Percentiles rank a stretch among this genome's conserved stretches.
These are phyloP conservation scores for Coemansia sp. DNA, from an alignment of 192 early-diverging fungal species.

Conservation along the genomic window DNA sequence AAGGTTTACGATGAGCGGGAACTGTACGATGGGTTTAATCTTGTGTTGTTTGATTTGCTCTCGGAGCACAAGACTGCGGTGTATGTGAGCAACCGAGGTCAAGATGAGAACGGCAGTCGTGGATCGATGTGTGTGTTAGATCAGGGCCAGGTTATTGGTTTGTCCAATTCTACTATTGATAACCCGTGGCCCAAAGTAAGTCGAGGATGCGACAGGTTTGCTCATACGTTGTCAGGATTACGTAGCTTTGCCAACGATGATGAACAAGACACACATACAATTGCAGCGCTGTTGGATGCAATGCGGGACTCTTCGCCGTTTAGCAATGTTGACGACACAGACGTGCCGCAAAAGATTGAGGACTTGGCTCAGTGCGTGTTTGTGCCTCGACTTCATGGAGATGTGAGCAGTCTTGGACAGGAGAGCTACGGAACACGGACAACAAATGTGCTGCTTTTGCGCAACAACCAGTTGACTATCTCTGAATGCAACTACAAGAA, in stretches of 20 bases:
- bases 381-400: conserved; percentile 19
- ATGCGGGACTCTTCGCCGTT: conserved; percentile 23
- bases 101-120: neutral
- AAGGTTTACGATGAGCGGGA: conserved; percentile 21
- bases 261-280: conserved; percentile 6
- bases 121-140: conserved; percentile 1
- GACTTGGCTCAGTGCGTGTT: conserved; percentile 37
- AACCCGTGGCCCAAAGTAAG: conserved; percentile 41
- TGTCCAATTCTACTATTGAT: conserved; percentile 39
- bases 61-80: neutral
- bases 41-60: conserved; percentile 36
- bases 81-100: conserved; percentile 3
- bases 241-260: neutral
- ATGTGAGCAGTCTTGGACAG: neutral
- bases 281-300: conserved; percentile 8
- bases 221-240: neutral
- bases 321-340: neutral
- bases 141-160: conserved; percentile 6
- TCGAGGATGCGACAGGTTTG: conserved; percentile 11
- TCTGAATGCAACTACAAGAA: conserved; percentile 16
- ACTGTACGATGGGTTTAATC: conserved; percentile 45
- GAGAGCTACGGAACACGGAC: conserved; percentile 37
- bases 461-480: conserved; percentile 12
- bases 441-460: conserved; percentile 32
- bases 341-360: conserved; percentile 11